A percentile compares a stretch with the other conserved stretches of the same genome.
These are phyloP conservation scores for Phalaenopsis equestris DNA, from an alignment of 106 monocot genomes.

Conservation along the genomic window DNA sequence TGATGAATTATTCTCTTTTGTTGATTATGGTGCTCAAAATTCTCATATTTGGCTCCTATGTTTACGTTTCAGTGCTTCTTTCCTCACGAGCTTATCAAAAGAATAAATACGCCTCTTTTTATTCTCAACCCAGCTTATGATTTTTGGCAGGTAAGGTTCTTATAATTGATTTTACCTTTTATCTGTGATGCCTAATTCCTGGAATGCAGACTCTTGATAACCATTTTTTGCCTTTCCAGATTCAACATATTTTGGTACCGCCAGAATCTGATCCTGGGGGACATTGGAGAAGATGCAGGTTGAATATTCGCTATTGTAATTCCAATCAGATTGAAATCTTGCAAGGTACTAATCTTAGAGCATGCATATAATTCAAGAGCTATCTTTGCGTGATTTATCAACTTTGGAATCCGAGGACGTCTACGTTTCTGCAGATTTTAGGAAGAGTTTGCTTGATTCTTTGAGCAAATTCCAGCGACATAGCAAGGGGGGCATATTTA, in stretches of 20 bases:
- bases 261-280: slow-evolving; percentile 43
- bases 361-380: background rate
- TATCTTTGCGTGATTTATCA: background rate
- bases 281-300: slow-evolving; percentile 56
- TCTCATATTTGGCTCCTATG: background rate
- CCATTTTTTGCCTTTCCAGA: slow-evolving; percentile 28
- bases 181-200: slow-evolving; percentile 2
- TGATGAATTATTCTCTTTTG: background rate
- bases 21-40: background rate
- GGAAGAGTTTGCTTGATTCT: slow-evolving; percentile 37
- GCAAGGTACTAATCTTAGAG: slow-evolving; percentile 39
- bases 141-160: slow-evolving; percentile 75
- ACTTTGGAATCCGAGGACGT: background rate
- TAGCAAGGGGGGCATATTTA: slow-evolving; percentile 51
- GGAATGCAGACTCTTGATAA: background rate
- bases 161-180: slow-evolving; percentile 4
- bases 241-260: slow-evolving; percentile 66
- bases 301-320: slow-evolving; percentile 58
- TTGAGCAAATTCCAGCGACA: slow-evolving; percentile 43
- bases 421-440: slow-evolving; percentile 43
- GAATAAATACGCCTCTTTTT: slow-evolving; percentile 69
- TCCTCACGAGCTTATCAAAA: slow-evolving; percentile 62
- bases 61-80: slow-evolving; percentile 70
- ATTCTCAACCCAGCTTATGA: slow-evolving; percentile 89
- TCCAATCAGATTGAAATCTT: slow-evolving; percentile 51